Percentiles rank a stretch among this genome's conserved stretches.
Conservation (phyloP, 2,329 filamentous ascomycete species). For the Botryotinia globosa region DNA sequence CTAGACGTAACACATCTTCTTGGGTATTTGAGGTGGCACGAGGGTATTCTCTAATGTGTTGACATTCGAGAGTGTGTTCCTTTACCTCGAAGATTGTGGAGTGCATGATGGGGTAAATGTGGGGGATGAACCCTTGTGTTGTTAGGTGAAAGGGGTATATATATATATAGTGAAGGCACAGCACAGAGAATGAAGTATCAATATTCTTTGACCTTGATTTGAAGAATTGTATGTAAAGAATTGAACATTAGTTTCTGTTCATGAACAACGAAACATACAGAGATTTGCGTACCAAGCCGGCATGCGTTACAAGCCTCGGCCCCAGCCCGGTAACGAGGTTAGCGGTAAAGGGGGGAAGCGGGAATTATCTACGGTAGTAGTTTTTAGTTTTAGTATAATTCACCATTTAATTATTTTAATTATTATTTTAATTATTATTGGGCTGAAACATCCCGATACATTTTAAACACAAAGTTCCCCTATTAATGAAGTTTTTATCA, state of each 20-base stretch:
- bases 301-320: slow-evolving; percentile 4
- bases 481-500: not conserved
- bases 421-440: too few relatives aligned
- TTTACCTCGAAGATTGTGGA: slow-evolving; percentile 57
- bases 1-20: slow-evolving; percentile 69
- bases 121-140: not conserved
- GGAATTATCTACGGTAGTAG: not conserved
- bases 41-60: slow-evolving; percentile 81
- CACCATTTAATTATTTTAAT: too few relatives aligned
- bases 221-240: not conserved
- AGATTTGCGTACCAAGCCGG: not conserved
- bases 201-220: not conserved
- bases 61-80: slow-evolving; percentile 69
- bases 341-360: slow-evolving; percentile 1
- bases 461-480: not conserved
- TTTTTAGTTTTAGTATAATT: not conserved
- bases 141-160: not conserved
- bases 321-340: not conserved
- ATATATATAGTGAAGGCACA: too few relatives aligned
- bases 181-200: not conserved
- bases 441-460: not conserved
- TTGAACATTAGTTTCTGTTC: not conserved
- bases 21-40: slow-evolving; percentile 68
- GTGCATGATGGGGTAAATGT: slow-evolving; percentile 5
- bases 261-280: not conserved